Percentiles rank a stretch among this genome's conserved stretches.
These are phyloP conservation scores for Epithemia pelagica DNA, from an alignment of 108 stramenopile species.

Conservation along the genomic window DNA sequence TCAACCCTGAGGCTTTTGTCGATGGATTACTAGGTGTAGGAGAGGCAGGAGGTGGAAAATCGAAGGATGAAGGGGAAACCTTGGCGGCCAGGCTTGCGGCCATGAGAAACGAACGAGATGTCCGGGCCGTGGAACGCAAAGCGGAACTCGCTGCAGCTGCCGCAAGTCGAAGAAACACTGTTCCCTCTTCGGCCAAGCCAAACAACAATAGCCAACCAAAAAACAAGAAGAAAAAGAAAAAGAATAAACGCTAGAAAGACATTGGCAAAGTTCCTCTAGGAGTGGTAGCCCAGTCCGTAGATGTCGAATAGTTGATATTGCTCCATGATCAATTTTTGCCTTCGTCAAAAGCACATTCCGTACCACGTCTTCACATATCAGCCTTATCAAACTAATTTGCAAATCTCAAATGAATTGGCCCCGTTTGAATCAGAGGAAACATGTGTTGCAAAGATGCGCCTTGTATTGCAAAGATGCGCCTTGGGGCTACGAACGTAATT, in stretches of 20 bases:
- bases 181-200: neutral
- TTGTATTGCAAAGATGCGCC: no score
- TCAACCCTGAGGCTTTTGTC: constrained; percentile 74
- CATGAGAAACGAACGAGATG: constrained; percentile 63
- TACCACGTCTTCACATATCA: no score
- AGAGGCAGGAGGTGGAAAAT: constrained; percentile 38
- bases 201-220: neutral
- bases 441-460: no score
- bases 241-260: neutral
- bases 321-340: no score
- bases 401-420: no score
- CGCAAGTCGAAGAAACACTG: neutral
- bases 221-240: constrained; percentile 6
- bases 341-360: no score
- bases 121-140: constrained; percentile 30
- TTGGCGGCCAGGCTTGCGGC: constrained; percentile 46
- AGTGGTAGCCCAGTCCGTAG: no score
- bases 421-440: no score
- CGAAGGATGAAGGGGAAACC: constrained; percentile 49
- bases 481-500: no score
- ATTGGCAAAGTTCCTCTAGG: no score
- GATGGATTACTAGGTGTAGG: constrained; percentile 82
- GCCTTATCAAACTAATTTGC: no score
- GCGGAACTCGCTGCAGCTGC: neutral
- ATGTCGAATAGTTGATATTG: no score